These are phyloP conservation scores for Acacia pycnantha DNA, from an alignment of 331 rosid genomes.

Conservation along the genomic window DNA sequence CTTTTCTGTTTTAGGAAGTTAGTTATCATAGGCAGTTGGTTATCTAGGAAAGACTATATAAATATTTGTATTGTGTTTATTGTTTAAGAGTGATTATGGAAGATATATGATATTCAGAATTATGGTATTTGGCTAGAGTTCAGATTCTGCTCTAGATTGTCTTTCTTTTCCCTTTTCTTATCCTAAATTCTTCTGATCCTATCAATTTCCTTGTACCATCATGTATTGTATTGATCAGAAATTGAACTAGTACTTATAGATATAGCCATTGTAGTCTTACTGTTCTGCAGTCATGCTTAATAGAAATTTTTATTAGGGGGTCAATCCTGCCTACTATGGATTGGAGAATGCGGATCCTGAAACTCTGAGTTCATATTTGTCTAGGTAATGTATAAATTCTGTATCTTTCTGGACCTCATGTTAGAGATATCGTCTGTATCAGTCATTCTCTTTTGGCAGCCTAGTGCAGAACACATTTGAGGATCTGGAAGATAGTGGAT, in stretches of 20 bases:
- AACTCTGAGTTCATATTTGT: constrained; percentile 65
- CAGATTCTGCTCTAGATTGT: too few species aligned
- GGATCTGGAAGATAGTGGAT: constrained; percentile 98
- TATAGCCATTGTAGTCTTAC: constrained; percentile 4
- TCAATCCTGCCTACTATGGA: constrained; percentile 95
- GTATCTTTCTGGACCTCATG: constrained; percentile 9
- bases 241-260: constrained; percentile 11
- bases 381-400: constrained; percentile 68
- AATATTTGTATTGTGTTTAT: too few species aligned
- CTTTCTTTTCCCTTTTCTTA: too few species aligned
- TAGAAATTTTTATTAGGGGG: constrained; percentile 52
- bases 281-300: constrained; percentile 2
- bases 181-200: too few species aligned
- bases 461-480: constrained; percentile 82
- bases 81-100: too few species aligned
- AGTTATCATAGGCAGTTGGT: too few species aligned
- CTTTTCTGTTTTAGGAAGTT: too few species aligned
- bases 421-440: constrained; percentile 8
- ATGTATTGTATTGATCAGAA: not conserved
- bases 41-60: too few species aligned
- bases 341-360: constrained; percentile 75
- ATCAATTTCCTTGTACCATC: not conserved
- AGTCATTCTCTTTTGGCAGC: constrained; percentile 49
- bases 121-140: too few species aligned
- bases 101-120: too few species aligned